A percentile compares a stretch with the other conserved stretches of the same genome.
Conservation (phyloP, 805 yeast genomes). For the Candida morakotiae region DNA sequence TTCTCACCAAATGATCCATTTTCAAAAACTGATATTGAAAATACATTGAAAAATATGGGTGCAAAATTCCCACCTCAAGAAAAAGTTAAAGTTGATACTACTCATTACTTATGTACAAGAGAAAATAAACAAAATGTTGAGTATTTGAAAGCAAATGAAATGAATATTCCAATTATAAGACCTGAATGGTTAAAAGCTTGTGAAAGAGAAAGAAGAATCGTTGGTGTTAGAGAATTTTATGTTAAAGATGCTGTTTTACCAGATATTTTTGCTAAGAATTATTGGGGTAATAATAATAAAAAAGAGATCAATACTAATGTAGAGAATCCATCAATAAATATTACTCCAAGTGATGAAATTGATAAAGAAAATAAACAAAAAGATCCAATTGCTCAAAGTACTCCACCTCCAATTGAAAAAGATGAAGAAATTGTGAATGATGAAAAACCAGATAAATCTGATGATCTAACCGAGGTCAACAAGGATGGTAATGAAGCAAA, state of each 20-base stretch:
- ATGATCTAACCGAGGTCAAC: not conserved
- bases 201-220: slow-evolving; percentile 80
- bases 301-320: not conserved
- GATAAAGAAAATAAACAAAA: not conserved
- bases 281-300: slow-evolving; percentile 24
- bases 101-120: slow-evolving; percentile 78
- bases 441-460: slow-evolving; percentile 1
- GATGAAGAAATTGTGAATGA: slow-evolving; percentile 10
- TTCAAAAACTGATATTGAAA: slow-evolving; percentile 50
- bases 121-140: slow-evolving; percentile 62
- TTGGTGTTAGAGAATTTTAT: slow-evolving; percentile 87
- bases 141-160: slow-evolving; percentile 72
- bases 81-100: slow-evolving; percentile 81
- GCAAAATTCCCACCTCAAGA: slow-evolving; percentile 67
- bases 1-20: slow-evolving; percentile 53
- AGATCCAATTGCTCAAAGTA: not conserved
- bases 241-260: slow-evolving; percentile 51
- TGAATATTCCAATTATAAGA: slow-evolving; percentile 88
- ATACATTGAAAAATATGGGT: slow-evolving; percentile 65
- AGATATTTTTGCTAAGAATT: slow-evolving; percentile 38
- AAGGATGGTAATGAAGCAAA: not conserved
- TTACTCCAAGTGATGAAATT: slow-evolving; percentile 8
- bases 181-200: slow-evolving; percentile 98
- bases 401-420: slow-evolving; percentile 1
- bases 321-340: not conserved